Percentiles rank a stretch among this genome's conserved stretches.
phyloP scores from a whole-genome alignment of 352 stramenopile species.

The Pythium brachiatum region DNA sequence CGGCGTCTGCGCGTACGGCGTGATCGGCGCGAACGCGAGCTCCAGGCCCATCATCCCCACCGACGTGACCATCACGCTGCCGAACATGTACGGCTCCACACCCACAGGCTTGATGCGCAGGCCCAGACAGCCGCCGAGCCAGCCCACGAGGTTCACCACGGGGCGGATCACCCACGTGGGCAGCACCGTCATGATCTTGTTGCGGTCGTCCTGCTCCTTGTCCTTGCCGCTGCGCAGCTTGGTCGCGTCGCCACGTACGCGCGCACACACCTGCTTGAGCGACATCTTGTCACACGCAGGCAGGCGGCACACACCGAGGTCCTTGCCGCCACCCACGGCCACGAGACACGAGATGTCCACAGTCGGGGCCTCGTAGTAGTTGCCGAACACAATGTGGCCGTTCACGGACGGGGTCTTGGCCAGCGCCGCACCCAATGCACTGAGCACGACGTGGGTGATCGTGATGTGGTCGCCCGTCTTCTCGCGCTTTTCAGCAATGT shows the following conservation, averaged over 20 bases:
- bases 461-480: conserved; percentile 51
- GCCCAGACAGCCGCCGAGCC: conserved; percentile 56
- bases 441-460: conserved; percentile 68
- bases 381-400: conserved; percentile 68
- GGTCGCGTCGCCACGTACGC: conserved; percentile 42
- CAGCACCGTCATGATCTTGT: conserved; percentile 57
- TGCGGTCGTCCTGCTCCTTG: conserved; percentile 57
- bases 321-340: conserved; percentile 52
- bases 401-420: conserved; percentile 58
- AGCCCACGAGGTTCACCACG: conserved; percentile 57
- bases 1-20: conserved; percentile 55
- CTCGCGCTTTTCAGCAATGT: conserved; percentile 54
- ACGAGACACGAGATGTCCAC: conserved; percentile 71
- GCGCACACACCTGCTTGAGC: conserved; percentile 44
- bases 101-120: conserved; percentile 51
- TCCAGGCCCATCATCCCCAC: conserved; percentile 73
- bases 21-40: conserved; percentile 61
- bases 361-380: conserved; percentile 57
- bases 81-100: conserved; percentile 73
- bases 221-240: conserved; percentile 57
- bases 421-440: conserved; percentile 50
- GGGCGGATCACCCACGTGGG: conserved; percentile 54
- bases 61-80: conserved; percentile 66
- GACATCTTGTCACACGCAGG: conserved; percentile 51
- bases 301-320: conserved; percentile 55